phyloP scores from a whole-genome alignment of 257 asterid genomes.

The Haberlea rhodopensis region DNA sequence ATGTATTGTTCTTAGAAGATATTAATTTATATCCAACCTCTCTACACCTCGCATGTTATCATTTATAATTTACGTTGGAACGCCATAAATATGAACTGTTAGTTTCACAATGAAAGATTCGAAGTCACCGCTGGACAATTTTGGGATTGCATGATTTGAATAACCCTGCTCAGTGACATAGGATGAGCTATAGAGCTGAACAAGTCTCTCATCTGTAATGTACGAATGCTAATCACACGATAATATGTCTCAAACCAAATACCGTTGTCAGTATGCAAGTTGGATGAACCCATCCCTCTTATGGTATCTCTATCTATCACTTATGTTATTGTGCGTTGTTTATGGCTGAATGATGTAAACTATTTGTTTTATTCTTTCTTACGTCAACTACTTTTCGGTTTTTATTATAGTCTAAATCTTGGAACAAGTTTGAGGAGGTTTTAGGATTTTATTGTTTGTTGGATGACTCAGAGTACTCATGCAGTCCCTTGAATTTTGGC shows the following conservation, averaged over 20 bases:
- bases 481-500: neutral
- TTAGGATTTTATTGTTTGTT: constrained; percentile 9
- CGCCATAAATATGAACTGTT: neutral
- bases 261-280: neutral
- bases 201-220: constrained; percentile 7
- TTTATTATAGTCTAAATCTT: neutral
- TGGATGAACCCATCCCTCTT: neutral
- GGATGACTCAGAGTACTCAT: constrained; percentile 1
- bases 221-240: neutral
- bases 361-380: constrained; percentile 1
- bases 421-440: constrained; percentile 1
- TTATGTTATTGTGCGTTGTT: neutral
- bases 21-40: constrained; percentile 11
- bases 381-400: neutral
- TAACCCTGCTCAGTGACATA: constrained; percentile 3
- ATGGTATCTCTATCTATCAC: constrained; percentile 8
- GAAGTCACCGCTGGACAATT: constrained; percentile 8
- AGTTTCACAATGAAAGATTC: neutral
- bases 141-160: neutral
- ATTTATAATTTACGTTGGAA: constrained; percentile 5
- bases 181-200: constrained; percentile 7
- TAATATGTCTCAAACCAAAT: neutral
- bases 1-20: neutral
- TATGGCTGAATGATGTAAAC: constrained; percentile 7
- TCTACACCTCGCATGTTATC: neutral